Conservation (phyloP, 148 eudicot species). For the Heliamphora exappendiculata region DNA sequence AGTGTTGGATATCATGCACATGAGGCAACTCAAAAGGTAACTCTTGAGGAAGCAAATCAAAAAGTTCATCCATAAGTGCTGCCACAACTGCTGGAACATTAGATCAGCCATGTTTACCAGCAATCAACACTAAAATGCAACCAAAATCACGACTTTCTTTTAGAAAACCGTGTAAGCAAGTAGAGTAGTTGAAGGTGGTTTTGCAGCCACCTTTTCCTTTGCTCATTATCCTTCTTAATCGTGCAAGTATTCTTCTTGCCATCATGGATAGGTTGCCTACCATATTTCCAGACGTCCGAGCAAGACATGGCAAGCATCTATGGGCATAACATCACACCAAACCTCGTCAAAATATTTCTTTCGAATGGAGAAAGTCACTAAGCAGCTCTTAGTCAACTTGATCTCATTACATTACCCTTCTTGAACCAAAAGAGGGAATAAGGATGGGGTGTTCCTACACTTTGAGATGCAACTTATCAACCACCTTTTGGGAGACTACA, state of each 20-base stretch:
- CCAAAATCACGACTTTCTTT: neutral
- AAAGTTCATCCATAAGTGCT: neutral
- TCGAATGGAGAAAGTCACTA: neutral
- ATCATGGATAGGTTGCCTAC: neutral
- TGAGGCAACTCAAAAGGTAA: neutral
- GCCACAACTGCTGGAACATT: neutral
- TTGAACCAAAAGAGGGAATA: neutral
- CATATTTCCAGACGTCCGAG: neutral
- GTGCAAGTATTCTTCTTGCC: neutral
- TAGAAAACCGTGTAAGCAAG: neutral
- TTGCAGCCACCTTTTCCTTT: neutral
- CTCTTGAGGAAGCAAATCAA: neutral
- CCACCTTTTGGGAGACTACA: neutral
- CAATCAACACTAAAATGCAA: neutral
- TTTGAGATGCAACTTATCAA: neutral
- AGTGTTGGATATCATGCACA: neutral
- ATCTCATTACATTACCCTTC: neutral
- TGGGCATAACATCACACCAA: neutral
- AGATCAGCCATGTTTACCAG: neutral
- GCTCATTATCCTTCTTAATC: neutral
- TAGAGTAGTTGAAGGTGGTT: neutral
- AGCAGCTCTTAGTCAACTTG: neutral
- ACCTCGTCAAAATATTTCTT: neutral
- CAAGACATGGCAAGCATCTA: neutral
- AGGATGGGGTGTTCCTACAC: neutral